Evolutionary conservation across 148 eudicot species (phyloP), one percentile per base, ranked within the genome.

Genomic region (Silene conica): DNA sequence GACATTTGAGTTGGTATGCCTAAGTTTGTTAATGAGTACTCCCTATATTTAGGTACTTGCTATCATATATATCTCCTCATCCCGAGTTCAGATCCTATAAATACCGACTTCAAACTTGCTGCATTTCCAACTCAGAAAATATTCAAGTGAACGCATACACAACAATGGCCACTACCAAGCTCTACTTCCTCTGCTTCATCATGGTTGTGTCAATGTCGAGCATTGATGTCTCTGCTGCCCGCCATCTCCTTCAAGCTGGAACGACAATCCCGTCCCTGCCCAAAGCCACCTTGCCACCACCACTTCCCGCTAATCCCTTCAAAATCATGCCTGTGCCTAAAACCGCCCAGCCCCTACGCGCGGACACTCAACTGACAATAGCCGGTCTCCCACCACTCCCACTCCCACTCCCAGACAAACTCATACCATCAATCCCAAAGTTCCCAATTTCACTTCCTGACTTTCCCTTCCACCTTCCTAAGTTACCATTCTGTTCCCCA

Each of bases 211-310:
- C 82, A 12, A 18, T 83, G 70, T 80, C 83, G 25, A 70, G 57
- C 73, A 34, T 72, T 67, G 20, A 80, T 15, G 57, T 56, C 68
- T 60, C 22, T 54, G 83, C 86, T 61, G 86, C 69, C 26, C 77
- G 75, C 3, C 74, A 75, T 18, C 86, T 80, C 66, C 77, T 75
- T 16, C 83, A 80, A 45, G 63, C 75, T 38, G 43, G 43, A 38
- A 38, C 43, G 67, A 31, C 76, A 20, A 61, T 74, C 18, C 78
- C 71, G 20, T 16, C 64, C 4, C 77, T 79, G n/a, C 71, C 76
- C 38, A 78, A 52, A 69, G 81, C 83, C 65, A 83, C 65, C 12
- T 72, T 71, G 3, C 74, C 74, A 14, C 86, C 74, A 14, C 86
- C 79, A 67, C 59, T 75, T 34, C 86, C 85, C 14, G 72, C 77